Evolutionary conservation across 768 basidiomycete genomes (phyloP), one percentile per base, ranked within the genome.

Genomic region (Hericium erinaceus): DNA sequence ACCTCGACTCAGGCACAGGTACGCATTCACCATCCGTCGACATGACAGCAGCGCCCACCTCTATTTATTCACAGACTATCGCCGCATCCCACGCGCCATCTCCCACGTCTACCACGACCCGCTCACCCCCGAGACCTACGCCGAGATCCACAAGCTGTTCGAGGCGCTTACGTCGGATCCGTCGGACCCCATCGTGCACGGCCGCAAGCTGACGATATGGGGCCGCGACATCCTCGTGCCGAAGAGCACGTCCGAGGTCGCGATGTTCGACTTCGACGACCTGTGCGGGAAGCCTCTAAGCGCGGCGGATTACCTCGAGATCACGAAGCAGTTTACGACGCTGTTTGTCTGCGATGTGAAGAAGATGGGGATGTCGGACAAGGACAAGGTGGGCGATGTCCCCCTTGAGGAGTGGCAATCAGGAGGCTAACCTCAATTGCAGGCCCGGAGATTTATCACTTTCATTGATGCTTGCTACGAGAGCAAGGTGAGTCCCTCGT

Each of bases 381-480:
- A 97, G 73, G 97, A 99, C 68, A 79, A 87, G 74, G 92, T 90
- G 67, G 64, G 66, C 8, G 0, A n/a, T 24, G n/a, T 24, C 12
- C 9, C 10, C 3, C 16, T n/a, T n/a, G n/a, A n/a, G n/a, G n/a
- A n/a, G n/a, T n/a, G n/a, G n/a, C n/a, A n/a, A n/a, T n/a, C n/a
- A n/a, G n/a, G n/a, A n/a, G n/a, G n/a, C n/a, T n/a, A n/a, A 57
- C 52, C 12, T 46, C 53, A 28, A 53, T n/a, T n/a, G 8, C 62
- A 91, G 89, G 95, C 95, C 18, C 79, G 97, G 64, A 76, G 97
- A 60, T 98, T 99, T 68, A 99, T 99, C 67, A 95, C 95, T 0
- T 98, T 98, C 69, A 87, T 99, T 64, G 97, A 99, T 75, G 89
- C 93, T 22, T 95, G 92, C 66, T 95, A 95, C 65, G 93, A 95